A percentile compares a stretch with the other conserved stretches of the same genome.
These are phyloP conservation scores for Rozella allomycis DNA, from an alignment of 371 early-diverging fungal genomes.

Conservation along the genomic window DNA sequence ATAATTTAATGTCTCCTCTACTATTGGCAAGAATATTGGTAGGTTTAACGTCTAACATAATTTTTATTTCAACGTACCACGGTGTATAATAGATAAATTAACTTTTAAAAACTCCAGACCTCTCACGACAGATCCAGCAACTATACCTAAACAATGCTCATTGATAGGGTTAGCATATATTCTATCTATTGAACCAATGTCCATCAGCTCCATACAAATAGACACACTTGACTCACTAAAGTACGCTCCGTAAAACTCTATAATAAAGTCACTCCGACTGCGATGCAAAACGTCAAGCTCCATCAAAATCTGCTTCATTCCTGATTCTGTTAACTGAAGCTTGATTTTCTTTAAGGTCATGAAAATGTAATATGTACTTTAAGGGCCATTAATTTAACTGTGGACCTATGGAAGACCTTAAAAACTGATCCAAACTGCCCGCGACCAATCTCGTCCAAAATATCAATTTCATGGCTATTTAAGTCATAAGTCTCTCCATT, in stretches of 20 bases:
- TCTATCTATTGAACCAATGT: constrained; percentile 71
- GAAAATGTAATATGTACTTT: constrained; percentile 1
- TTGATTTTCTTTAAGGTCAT: constrained; percentile 57
- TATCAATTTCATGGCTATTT: constrained; percentile 57
- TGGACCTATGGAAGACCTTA: constrained; percentile 60
- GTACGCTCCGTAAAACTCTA: constrained; percentile 33
- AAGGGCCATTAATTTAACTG: constrained; percentile 68
- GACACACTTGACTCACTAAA: constrained; percentile 85
- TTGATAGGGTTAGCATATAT: constrained; percentile 37
- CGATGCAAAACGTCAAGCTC: constrained; percentile 15
- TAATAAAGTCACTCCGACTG: neutral
- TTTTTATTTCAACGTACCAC: constrained; percentile 14
- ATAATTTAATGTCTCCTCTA: constrained; percentile 70
- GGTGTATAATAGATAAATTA: constrained; percentile 69
- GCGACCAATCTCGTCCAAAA: constrained; percentile 53
- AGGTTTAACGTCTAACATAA: constrained; percentile 60
- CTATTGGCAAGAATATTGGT: constrained; percentile 73
- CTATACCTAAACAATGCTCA: constrained; percentile 31
- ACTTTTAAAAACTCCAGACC: constrained; percentile 72
- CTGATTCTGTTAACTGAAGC: constrained; percentile 62
- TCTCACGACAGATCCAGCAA: constrained; percentile 34
- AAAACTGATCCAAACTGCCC: constrained; percentile 84
- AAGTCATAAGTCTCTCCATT: constrained; percentile 67
- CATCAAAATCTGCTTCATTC: constrained; percentile 72
- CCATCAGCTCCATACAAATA: constrained; percentile 83